Conservation (phyloP, 768 basidiomycete species). For the Tephrocybe sp. region DNA sequence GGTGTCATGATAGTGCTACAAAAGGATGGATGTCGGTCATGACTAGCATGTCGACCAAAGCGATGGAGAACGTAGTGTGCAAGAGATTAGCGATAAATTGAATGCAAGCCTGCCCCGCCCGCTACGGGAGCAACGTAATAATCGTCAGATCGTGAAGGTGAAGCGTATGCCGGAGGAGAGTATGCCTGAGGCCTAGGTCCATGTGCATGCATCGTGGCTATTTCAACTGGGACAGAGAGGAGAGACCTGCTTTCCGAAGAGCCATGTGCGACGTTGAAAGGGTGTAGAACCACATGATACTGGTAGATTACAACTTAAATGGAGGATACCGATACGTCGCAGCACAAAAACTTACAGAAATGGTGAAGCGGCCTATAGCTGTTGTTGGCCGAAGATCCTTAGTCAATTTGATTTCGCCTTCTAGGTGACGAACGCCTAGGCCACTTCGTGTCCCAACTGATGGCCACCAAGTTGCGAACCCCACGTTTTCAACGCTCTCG, state of each 20-base stretch:
- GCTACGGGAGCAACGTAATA: slow-evolving; percentile 24
- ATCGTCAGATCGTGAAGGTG: slow-evolving; percentile 28
- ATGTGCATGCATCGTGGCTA: slow-evolving; percentile 50
- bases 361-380: slow-evolving; percentile 50
- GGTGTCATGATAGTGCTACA: slow-evolving; percentile 18
- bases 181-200: slow-evolving; percentile 50
- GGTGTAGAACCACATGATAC: slow-evolving; percentile 48
- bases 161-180: slow-evolving; percentile 50
- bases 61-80: slow-evolving; percentile 2
- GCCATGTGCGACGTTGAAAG: slow-evolving; percentile 42
- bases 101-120: slow-evolving; percentile 15
- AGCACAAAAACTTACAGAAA: slow-evolving; percentile 37
- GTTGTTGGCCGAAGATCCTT: slow-evolving; percentile 54
- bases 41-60: slow-evolving; percentile 19
- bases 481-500: slow-evolving; percentile 44
- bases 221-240: slow-evolving; percentile 50
- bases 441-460: slow-evolving; percentile 29
- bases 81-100: slow-evolving; percentile 1
- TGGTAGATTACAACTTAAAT: slow-evolving; percentile 19
- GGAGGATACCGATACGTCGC: not conserved
- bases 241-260: slow-evolving; percentile 37
- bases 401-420: slow-evolving; percentile 52
- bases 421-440: slow-evolving; percentile 38
- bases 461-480: slow-evolving; percentile 50
- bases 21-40: slow-evolving; percentile 11